Evolutionary conservation across 495 filamentous ascomycete genomes (phyloP).

Genomic region (Pyrenula aspistea): DNA sequence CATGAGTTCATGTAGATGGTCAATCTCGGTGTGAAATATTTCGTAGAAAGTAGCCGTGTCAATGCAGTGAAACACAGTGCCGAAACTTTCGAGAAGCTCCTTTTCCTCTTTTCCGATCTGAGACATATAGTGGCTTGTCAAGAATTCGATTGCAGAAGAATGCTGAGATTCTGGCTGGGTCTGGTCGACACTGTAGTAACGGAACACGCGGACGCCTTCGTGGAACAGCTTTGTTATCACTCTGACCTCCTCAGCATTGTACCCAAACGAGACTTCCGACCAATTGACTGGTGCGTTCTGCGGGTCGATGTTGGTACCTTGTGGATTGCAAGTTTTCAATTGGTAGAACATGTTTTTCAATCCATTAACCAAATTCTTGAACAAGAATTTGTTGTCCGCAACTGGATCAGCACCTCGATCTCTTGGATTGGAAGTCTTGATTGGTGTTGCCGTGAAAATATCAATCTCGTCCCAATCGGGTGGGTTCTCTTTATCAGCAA

Average conservation of each 20-base stretch:
- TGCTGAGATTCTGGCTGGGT: conserved; percentile 61
- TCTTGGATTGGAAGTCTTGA: conserved; percentile 86
- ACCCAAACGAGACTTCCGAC: conserved; percentile 92
- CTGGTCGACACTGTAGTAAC: conserved; percentile 88
- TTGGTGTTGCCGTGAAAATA: conserved; percentile 91
- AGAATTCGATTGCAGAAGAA: conserved; percentile 72
- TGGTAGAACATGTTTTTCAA: conserved; percentile 96
- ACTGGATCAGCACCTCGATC: conserved; percentile 87
- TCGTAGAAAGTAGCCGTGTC: conserved; percentile 98
- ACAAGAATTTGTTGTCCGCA: conserved; percentile 95
- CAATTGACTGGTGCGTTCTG: conserved; percentile 77
- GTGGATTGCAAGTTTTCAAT: conserved; percentile 79
- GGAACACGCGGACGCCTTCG: conserved; percentile 88
- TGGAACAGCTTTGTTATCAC: conserved; percentile 96
- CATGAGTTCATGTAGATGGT: conserved; percentile 92
- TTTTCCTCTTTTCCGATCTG: conserved; percentile 93
- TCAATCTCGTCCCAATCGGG: conserved; percentile 97
- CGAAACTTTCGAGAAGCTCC: conserved; percentile 93
- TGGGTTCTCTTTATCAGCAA: conserved; percentile 64
- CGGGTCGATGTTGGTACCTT: conserved; percentile 50
- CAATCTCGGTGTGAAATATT: conserved; percentile 95
- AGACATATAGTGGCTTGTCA: conserved; percentile 85
- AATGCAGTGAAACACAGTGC: conserved; percentile 95
- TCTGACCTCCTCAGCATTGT: conserved; percentile 91
- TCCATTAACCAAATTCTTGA: conserved; percentile 96